Evolutionary conservation across 2,329 filamentous ascomycete genomes (phyloP), one percentile per base, ranked within the genome.

Genomic region (Pseudocercospora crystallina): DNA sequence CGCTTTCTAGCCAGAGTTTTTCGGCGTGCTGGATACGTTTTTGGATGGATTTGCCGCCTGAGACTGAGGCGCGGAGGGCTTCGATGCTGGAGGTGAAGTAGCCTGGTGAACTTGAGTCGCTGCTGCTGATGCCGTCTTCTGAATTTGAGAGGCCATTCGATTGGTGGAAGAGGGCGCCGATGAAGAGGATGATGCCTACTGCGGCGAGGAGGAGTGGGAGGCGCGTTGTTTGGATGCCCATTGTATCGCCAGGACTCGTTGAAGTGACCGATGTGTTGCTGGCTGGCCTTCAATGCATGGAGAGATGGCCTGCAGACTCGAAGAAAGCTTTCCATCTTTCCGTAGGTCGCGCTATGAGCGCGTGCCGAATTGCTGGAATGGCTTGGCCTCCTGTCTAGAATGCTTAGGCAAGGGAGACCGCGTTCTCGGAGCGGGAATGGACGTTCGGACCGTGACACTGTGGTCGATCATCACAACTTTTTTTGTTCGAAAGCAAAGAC

Each of bases 161-260:
- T 35, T 53, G 53, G 26, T 56, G 53, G 12, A 53, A 14, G 12
- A 56, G 26, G 2, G 45, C 45, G 14, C 49, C 53, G 37, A 54
- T 32, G 33, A 54, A 51, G n/a, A 55, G 49, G 33, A 49, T 39
- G 33, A 46, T 47, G 14, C 52, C 52, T 8, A 51, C 43, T 4
- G 42, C 34, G 10, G 55, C 57, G 13, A 58, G 48, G 11, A 58
- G 34, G 7, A 54, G 31, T 11, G 58, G 54, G 13, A 57, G 17
- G 39, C 49, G 44, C 26, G 49, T 54, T 7, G 46, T 41, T 39
- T 54, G 50, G 12, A 55, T 47, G 14, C 41, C 31, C 51, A 54
- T 47, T 15, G 29, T 50, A 13, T 26, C 32, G 26, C 20, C 20
- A 4, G 20, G 20, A 3, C 7, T 3, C 20, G 20, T 26, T 3